These are phyloP conservation scores for Wickerhamomyces sp. DNA, from an alignment of 1,139 yeast species.

Conservation along the genomic window DNA sequence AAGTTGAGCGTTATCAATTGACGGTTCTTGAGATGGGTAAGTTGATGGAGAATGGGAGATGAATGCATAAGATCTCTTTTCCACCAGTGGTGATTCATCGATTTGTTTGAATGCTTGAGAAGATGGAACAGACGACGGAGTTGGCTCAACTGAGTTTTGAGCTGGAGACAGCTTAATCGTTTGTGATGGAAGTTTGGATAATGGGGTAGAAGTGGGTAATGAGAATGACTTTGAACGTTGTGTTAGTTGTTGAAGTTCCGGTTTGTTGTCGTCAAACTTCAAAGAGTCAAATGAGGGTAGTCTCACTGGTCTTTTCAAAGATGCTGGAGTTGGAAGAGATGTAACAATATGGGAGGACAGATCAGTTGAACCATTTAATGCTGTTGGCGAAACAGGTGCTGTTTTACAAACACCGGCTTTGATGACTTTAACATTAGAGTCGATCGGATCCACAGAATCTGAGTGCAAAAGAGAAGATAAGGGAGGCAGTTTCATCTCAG, in stretches of 20 bases:
- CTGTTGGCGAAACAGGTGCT: slow-evolving; percentile 6
- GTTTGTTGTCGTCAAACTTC: slow-evolving; percentile 8
- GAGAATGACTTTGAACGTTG: slow-evolving; percentile 12
- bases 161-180: slow-evolving; percentile 7
- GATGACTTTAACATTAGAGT: neutral
- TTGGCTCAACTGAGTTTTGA: neutral
- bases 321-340: slow-evolving; percentile 2
- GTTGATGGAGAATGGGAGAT: slow-evolving; percentile 89
- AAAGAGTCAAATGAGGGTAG: slow-evolving; percentile 23
- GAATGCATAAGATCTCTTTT: slow-evolving; percentile 67
- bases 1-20: slow-evolving; percentile 81
- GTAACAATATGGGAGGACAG: neutral
- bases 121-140: neutral
- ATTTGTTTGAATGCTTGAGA: neutral
- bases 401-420: neutral
- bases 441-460: too few relatives aligned
- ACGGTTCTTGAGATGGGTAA: slow-evolving; percentile 77
- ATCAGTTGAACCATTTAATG: slow-evolving; percentile 1
- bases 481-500: slow-evolving; percentile 1
- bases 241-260: slow-evolving; percentile 1
- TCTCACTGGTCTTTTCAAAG: slow-evolving; percentile 19
- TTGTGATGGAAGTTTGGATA: slow-evolving; percentile 1
- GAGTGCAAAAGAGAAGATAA: neutral
- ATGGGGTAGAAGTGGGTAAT: neutral
- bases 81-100: slow-evolving; percentile 8